Conservation (phyloP, 495 filamentous ascomycete genomes). For the Neurospora hispaniola region DNA sequence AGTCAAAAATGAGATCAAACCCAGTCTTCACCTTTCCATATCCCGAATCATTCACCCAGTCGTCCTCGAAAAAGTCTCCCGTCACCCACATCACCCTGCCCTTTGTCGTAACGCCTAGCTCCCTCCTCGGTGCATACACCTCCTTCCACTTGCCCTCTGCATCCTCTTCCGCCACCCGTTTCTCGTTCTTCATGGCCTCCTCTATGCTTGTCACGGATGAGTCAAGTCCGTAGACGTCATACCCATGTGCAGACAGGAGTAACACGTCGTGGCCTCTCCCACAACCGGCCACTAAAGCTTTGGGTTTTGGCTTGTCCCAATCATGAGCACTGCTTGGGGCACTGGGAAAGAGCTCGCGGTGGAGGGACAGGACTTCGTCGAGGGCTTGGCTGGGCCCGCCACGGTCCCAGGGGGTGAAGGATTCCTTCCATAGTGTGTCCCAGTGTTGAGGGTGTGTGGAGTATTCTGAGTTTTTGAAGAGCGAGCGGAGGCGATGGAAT, state of each 20-base stretch:
- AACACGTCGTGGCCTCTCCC: constrained; percentile 68
- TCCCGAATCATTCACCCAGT: constrained; percentile 24
- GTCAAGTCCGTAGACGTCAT: constrained; percentile 66
- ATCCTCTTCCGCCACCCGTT: constrained; percentile 8
- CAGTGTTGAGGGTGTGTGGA: constrained; percentile 38
- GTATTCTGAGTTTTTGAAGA: constrained; percentile 11
- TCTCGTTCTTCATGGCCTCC: constrained; percentile 38
- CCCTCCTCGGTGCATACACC: constrained; percentile 33
- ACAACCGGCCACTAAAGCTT: constrained; percentile 60
- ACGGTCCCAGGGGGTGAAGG: constrained; percentile 59
- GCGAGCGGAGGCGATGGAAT: constrained; percentile 9
- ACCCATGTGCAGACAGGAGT: constrained; percentile 58
- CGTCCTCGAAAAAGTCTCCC: constrained; percentile 65
- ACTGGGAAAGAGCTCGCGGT: constrained; percentile 32
- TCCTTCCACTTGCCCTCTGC: constrained; percentile 9
- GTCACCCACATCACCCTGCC: constrained; percentile 50
- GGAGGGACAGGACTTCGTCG: constrained; percentile 42
- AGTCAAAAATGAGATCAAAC: constrained; percentile 80
- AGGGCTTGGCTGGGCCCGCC: constrained; percentile 57
- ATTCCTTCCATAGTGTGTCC: constrained; percentile 55
- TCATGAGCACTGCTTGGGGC: constrained; percentile 17
- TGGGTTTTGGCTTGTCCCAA: constrained; percentile 25
- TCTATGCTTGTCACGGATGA: constrained; percentile 47
- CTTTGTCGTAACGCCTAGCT: constrained; percentile 29
- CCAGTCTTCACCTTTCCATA: constrained; percentile 22